Percentiles rank a stretch among this genome's conserved stretches.
These are phyloP conservation scores for Pelagophyceae sp. DNA, from an alignment of 352 stramenopile genomes.

Conservation along the genomic window DNA sequence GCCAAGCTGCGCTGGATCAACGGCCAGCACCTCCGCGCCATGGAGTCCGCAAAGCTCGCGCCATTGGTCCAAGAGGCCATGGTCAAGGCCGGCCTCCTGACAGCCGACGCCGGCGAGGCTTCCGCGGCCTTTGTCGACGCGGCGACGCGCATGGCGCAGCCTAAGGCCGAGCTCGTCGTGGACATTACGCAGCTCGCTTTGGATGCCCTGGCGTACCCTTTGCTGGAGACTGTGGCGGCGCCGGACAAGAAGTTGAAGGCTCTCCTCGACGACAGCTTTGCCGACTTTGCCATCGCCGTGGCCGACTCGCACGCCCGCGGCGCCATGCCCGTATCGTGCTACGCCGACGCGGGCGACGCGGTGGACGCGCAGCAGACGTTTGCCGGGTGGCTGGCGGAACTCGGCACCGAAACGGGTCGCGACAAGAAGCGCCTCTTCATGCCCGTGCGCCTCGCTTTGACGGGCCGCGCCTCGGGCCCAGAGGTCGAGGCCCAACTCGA, in stretches of 20 bases:
- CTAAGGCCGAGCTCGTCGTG: conserved; percentile 64
- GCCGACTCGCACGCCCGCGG: not conserved
- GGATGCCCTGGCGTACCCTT: conserved; percentile 52
- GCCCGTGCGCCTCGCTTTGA: conserved; percentile 11
- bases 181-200: conserved; percentile 55
- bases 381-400: not conserved
- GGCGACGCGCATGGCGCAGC: conserved; percentile 51
- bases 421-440: conserved; percentile 12
- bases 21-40: conserved; percentile 58
- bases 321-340: not conserved
- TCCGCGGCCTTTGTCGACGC: conserved; percentile 44
- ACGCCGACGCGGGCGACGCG: not conserved
- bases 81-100: conserved; percentile 43
- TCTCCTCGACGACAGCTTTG: conserved; percentile 11
- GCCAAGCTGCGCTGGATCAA: conserved; percentile 69
- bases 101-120: conserved; percentile 27
- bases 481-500: not conserved
- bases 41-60: conserved; percentile 47
- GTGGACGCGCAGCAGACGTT: not conserved
- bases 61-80: conserved; percentile 54
- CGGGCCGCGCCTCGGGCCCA: not conserved
- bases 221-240: conserved; percentile 45
- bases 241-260: conserved; percentile 42
- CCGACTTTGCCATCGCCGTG: not conserved
- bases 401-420: not conserved